A percentile compares a stretch with the other conserved stretches of the same genome.
phyloP scores from a whole-genome alignment of 306 rosid species.

The Crataegus laevigata region DNA sequence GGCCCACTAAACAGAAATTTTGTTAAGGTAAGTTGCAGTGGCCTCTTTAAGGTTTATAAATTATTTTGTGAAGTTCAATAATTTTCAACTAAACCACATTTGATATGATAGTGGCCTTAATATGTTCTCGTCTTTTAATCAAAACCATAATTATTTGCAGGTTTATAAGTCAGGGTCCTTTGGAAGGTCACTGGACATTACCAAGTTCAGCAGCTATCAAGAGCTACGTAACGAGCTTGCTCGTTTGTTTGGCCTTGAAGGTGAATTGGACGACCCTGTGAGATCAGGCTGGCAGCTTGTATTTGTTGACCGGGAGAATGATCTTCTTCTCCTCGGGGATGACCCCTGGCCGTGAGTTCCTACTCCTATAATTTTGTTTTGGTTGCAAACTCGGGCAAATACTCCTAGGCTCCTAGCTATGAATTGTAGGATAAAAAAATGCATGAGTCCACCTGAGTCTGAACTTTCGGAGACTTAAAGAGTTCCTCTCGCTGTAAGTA shows the following conservation, averaged over 20 bases:
- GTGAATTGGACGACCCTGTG: constrained; percentile 82
- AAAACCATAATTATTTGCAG: constrained; percentile 16
- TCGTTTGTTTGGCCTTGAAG: constrained; percentile 77
- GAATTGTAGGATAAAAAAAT: background rate
- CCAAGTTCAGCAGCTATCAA: constrained; percentile 73
- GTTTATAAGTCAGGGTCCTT: constrained; percentile 56
- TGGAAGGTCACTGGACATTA: constrained; percentile 55
- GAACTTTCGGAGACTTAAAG: background rate
- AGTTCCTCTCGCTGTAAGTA: background rate
- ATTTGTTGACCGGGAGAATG: constrained; percentile 91
- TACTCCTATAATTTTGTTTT: background rate
- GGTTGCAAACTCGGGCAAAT: background rate
- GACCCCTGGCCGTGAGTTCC: constrained; percentile 58
- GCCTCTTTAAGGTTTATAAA: background rate
- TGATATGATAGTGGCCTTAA: background rate
- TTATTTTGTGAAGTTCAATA: background rate
- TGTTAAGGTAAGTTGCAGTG: constrained; percentile 60
- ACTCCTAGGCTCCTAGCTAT: background rate
- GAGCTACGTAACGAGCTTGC: constrained; percentile 88
- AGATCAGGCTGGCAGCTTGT: constrained; percentile 99
- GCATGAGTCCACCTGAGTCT: background rate
- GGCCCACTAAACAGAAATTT: constrained; percentile 59
- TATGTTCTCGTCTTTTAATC: background rate
- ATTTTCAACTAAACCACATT: background rate
- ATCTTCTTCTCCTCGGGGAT: constrained; percentile 88